These are phyloP conservation scores for Delphinella strobiligena DNA, from an alignment of 2,329 filamentous ascomycete genomes.

Conservation along the genomic window DNA sequence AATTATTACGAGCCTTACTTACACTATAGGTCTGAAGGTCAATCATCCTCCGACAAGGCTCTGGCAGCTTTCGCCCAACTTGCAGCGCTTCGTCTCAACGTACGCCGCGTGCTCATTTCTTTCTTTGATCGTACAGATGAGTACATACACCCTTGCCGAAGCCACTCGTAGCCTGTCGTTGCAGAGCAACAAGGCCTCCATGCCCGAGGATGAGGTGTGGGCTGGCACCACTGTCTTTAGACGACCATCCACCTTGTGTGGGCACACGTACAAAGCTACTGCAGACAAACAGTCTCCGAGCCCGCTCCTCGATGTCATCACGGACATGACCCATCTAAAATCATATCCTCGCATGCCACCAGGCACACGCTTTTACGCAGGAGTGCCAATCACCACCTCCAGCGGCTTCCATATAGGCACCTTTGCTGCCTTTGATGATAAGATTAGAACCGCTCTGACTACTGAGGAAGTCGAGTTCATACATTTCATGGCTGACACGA, in stretches of 20 bases:
- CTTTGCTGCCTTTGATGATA: conserved; percentile 47
- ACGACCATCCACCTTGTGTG: conserved; percentile 9
- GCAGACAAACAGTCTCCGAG: conserved; percentile 10
- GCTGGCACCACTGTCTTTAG: conserved; percentile 17
- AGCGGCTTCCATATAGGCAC: conserved; percentile 48
- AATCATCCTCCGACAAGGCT: conserved; percentile 26
- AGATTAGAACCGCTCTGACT: conserved; percentile 39
- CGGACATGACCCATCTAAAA: neutral
- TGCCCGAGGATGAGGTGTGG: conserved; percentile 22
- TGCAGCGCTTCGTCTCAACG: conserved; percentile 23
- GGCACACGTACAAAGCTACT: conserved; percentile 2
- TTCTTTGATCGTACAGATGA: conserved; percentile 38
- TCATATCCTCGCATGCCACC: neutral
- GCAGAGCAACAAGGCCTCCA: conserved; percentile 22
- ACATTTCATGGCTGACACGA: conserved; percentile 42
- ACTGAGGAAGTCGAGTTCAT: conserved; percentile 42
- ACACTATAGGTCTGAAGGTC: neutral
- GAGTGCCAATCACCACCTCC: conserved; percentile 49
- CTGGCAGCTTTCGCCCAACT: conserved; percentile 25
- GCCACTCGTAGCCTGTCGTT: conserved; percentile 31
- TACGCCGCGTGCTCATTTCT: conserved; percentile 26
- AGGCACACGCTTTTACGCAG: conserved; percentile 37
- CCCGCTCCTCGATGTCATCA: conserved; percentile 2
- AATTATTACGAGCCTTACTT: conserved; percentile 3
- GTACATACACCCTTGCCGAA: conserved; percentile 40